Conservation (phyloP, 1,139 yeast species). For the Kazachstania sp. region DNA sequence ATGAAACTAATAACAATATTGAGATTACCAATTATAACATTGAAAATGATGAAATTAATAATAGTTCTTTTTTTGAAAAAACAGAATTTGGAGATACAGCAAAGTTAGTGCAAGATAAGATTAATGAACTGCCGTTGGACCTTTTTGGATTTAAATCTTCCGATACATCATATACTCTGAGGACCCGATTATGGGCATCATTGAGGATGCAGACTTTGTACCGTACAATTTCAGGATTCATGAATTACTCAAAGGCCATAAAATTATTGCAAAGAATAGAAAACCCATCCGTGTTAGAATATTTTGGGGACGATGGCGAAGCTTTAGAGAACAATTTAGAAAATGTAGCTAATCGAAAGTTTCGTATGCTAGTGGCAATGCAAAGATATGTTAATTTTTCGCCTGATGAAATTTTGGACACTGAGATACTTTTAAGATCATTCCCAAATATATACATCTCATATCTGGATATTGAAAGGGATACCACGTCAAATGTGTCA, state of each 20-base stretch:
- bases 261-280: slow-evolving; percentile 59
- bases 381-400: slow-evolving; percentile 52
- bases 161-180: slow-evolving; percentile 48
- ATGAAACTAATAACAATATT: neutral
- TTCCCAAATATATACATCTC: slow-evolving; percentile 58
- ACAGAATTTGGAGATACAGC: slow-evolving; percentile 12
- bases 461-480: slow-evolving; percentile 45
- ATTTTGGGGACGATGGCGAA: slow-evolving; percentile 32
- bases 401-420: slow-evolving; percentile 46
- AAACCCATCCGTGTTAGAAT: slow-evolving; percentile 40
- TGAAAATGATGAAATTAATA: neutral
- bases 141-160: slow-evolving; percentile 65
- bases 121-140: slow-evolving; percentile 57
- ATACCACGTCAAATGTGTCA: slow-evolving; percentile 16
- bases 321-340: slow-evolving; percentile 39
- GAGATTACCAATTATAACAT: slow-evolving; percentile 12
- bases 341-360: slow-evolving; percentile 53
- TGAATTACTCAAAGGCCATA: slow-evolving; percentile 61
- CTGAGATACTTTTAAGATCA: slow-evolving; percentile 47
- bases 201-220: slow-evolving; percentile 69
- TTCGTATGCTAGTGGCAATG: slow-evolving; percentile 60
- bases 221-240: slow-evolving; percentile 69
- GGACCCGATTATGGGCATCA: slow-evolving; percentile 81
- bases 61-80: neutral
- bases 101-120: slow-evolving; percentile 34